Evolutionary conservation across 208 protist species (phyloP).

Genomic region (Sergeia podlipaevii): DNA sequence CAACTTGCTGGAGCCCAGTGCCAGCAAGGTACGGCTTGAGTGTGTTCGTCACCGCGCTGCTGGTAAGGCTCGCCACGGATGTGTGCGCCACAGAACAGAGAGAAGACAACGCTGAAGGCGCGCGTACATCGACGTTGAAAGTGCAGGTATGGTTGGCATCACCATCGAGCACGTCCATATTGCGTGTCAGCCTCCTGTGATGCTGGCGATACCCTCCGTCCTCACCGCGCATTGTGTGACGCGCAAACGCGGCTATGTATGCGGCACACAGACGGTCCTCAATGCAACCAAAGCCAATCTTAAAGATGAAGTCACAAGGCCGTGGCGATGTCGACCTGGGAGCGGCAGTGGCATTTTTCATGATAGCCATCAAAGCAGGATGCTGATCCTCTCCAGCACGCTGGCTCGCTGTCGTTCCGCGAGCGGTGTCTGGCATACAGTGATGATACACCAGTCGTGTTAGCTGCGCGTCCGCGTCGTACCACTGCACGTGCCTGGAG

Average conservation of each 20-base stretch:
- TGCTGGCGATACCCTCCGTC: conserved; percentile 58
- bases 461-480: conserved; percentile 11
- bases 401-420: too few species aligned
- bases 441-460: background rate
- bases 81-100: background rate
- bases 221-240: conserved; percentile 65
- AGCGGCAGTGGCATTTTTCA: too few species aligned
- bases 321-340: too few species aligned
- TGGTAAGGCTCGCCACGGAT: conserved; percentile 12
- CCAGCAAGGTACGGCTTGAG: conserved; percentile 38
- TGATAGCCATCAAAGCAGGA: too few species aligned
- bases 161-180: conserved; percentile 29
- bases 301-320: conserved; percentile 10
- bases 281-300: conserved; percentile 21
- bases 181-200: conserved; percentile 52
- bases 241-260: conserved; percentile 64
- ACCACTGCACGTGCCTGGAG: conserved; percentile 32
- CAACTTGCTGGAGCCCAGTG: conserved; percentile 37
- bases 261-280: conserved; percentile 67
- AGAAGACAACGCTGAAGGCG: background rate
- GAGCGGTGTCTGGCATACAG: too few species aligned
- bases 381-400: too few species aligned
- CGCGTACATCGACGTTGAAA: conserved; percentile 27
- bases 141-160: conserved; percentile 36
- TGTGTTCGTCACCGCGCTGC: conserved; percentile 18